Evolutionary conservation across 176 grass and related monocot genomes (phyloP), one percentile per base, ranked within the genome.

Genomic region (Luzula sylvatica): DNA sequence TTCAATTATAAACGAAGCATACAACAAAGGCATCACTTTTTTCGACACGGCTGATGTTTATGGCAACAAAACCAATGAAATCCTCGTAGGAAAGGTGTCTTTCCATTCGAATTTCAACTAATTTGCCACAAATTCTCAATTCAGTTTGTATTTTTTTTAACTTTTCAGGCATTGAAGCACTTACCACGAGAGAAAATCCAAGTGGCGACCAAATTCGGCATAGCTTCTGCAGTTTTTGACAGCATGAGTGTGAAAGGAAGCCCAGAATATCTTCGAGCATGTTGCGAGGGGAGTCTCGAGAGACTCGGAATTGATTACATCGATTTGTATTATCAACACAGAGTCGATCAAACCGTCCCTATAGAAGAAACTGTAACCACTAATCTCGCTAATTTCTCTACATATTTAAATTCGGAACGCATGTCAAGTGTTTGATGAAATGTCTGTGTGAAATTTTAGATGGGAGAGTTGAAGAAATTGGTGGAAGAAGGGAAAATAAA

Each of bases 321-420:
- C 17, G 90, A 96, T 70, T 70, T 96, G 30, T 96, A 74, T 78
- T 96, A 61, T 39, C 84, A 66, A 56, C 90, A 96, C 62, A 74
- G 71, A 28, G 42, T 96, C 8, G 90, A 96, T 57, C 80, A 77
- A 21, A 49, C 80, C 1, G 77, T 88, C 15, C 84, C 84, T 12
- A 96, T 82, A 63, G 84, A 96, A 62, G 72, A 86, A 61, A 88
- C 84, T 26, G 90, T 95, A 66, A 78, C 58, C n/a, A 56, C 13
- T 43, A 41, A 20, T 14, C 9, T 23, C 9, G 15, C 3, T 46
- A n/a, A 46, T 46, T 46, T 4, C 3, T 4, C 8, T 32, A 32
- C n/a, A 21, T 8, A 43, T 24, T 46, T 17, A 46, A 14, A 46
- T 0, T 15, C 12, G 0, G 15, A 4, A 24, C 14, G 52, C 15